Base-by-base conservation (phyloP, 1,284 basidiomycete species). In the Apiotrichum veenhuisii region DNA sequence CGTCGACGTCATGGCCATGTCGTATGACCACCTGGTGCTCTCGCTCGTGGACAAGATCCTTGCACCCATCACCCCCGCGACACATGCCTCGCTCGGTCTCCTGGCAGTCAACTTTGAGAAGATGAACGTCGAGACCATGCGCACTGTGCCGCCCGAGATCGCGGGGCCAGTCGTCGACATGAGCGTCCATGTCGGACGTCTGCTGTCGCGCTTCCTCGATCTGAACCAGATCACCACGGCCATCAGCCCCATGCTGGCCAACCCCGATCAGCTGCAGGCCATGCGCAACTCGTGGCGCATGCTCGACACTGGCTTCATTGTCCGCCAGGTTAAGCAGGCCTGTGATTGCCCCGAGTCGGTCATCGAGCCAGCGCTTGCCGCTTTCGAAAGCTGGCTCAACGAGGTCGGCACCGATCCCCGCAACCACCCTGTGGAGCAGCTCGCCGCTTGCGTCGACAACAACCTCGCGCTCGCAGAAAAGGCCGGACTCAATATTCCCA, bases 241-340 rank as follows among this genome's bases (percentile, higher is more conserved):
- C 0, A 64, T 76, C n/a, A 52, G 48, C 5, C 68, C 68, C 5
- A 70, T 75, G 48, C 61, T 74, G 15, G 55, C 65, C 27, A 59
- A 65, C 38, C 56, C 55, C 0, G 56, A 61, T 37, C 64, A 71
- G 37, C 53, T 69, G 9, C 51, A 55, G 1, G 58, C 59, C 7
- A 72, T 73, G 70, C 52, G 66, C 11, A 34, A 43, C 3, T 64
- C 71, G 3, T 73, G 71, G 74, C 66, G 67, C 15, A 52, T 40
- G 17, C 59, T 74, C 18, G 67, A 73, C 54, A 54, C 54, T 10
- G 43, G 46, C 20, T 58, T 45, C 20, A 57, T 74, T 20, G 51
- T 64, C n/a, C 63, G 69, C 37, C 69, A 73, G 52, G 67, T 65
- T n/a, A 66, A 60, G 15, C 41, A 67, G 18, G 66, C 66, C 7